phyloP scores from a whole-genome alignment of 129 eudicot species.

The Lactuca sativa region DNA sequence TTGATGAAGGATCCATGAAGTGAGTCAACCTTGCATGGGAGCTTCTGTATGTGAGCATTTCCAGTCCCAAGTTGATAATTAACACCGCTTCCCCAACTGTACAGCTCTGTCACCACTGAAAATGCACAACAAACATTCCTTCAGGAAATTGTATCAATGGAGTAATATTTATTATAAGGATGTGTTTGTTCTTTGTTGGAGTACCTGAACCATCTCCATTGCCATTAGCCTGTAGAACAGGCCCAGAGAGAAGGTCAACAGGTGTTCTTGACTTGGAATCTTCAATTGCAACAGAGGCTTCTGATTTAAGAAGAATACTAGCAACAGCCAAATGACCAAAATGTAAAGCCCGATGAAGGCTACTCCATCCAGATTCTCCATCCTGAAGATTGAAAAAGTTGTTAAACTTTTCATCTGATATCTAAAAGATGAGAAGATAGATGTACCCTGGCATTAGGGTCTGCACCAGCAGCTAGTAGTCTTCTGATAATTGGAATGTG shows the following conservation, averaged over 20 bases:
- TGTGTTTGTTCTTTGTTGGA: slow-evolving; percentile 14
- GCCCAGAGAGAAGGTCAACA: slow-evolving; percentile 88
- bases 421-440: slow-evolving; percentile 25
- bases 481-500: slow-evolving; percentile 80
- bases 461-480: slow-evolving; percentile 96
- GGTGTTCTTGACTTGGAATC: slow-evolving; percentile 86
- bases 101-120: slow-evolving; percentile 84
- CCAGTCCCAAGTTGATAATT: slow-evolving; percentile 99
- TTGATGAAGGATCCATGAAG: slow-evolving; percentile 82
- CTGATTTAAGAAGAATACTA: slow-evolving; percentile 70
- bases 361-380: slow-evolving; percentile 99
- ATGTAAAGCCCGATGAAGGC: slow-evolving; percentile 96
- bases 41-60: slow-evolving; percentile 94
- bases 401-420: neutral
- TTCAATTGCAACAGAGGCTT: slow-evolving; percentile 77
- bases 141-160: slow-evolving; percentile 11
- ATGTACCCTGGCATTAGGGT: slow-evolving; percentile 97
- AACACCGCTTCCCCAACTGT: slow-evolving; percentile 99
- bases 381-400: slow-evolving; percentile 50
- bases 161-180: neutral
- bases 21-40: slow-evolving; percentile 93
- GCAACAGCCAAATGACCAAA: slow-evolving; percentile 98
- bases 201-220: slow-evolving; percentile 58
- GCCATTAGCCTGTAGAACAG: slow-evolving; percentile 71
- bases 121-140: slow-evolving; percentile 19